These are phyloP conservation scores for Drechslerella coelobrocha DNA, from an alignment of 2,329 filamentous ascomycete species.

Conservation along the genomic window DNA sequence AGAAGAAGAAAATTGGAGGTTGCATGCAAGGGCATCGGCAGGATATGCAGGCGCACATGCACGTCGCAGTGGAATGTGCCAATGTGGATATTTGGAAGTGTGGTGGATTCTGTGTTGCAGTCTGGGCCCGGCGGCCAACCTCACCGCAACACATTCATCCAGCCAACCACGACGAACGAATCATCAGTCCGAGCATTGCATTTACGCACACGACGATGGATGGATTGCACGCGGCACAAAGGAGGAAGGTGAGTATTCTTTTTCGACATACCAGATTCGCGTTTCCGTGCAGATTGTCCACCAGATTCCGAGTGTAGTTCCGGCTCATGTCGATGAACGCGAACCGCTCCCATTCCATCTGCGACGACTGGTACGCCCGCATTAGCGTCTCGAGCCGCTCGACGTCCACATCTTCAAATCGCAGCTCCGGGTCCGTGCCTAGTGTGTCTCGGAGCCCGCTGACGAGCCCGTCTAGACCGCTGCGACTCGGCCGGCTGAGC, in stretches of 20 bases:
- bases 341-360: conserved; percentile 66
- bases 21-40: not conserved
- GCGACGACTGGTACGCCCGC: conserved; percentile 65
- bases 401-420: conserved; percentile 65
- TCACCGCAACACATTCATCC: conserved; percentile 48
- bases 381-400: conserved; percentile 66
- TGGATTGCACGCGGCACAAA: conserved; percentile 18
- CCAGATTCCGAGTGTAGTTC: conserved; percentile 69
- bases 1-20: not conserved
- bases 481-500: conserved; percentile 17
- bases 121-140: conserved; percentile 24
- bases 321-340: conserved; percentile 64
- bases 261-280: conserved; percentile 64
- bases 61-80: too few relatives aligned
- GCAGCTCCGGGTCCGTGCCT: conserved; percentile 32
- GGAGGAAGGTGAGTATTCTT: not conserved
- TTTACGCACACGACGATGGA: not conserved
- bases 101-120: conserved; percentile 38
- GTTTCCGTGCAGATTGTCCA: conserved; percentile 71
- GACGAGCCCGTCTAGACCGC: conserved; percentile 20
- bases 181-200: not conserved
- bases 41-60: conserved; percentile 11
- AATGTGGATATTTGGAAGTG: conserved; percentile 18
- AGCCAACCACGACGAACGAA: not conserved
- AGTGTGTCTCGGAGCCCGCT: conserved; percentile 35